A percentile compares a stretch with the other conserved stretches of the same genome.
phyloP scores from a whole-genome alignment of 257 asterid genomes.

The Solanum piurae region DNA sequence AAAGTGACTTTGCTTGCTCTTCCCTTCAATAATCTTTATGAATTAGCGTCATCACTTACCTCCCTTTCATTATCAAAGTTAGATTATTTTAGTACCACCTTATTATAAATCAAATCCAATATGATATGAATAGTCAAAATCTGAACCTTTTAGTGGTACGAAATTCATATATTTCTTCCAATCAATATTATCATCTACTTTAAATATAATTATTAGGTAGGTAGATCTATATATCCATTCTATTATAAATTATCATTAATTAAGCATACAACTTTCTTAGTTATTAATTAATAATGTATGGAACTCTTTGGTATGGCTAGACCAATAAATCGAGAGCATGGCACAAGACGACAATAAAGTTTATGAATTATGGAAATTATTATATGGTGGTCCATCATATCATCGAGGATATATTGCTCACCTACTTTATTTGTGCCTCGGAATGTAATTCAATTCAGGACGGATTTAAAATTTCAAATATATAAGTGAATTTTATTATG shows the following conservation, averaged over 20 bases:
- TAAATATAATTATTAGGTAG: neutral
- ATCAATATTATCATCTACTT: neutral
- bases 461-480: no score
- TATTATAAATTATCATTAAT: neutral
- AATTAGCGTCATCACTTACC: neutral
- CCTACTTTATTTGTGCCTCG: neutral
- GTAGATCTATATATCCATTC: neutral
- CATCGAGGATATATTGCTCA: neutral
- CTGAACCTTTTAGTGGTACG: neutral
- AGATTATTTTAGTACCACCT: neutral
- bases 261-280: neutral
- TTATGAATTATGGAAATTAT: neutral
- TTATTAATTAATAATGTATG: neutral
- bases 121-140: neutral
- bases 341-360: neutral
- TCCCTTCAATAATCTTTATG: neutral
- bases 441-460: no score
- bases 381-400: neutral
- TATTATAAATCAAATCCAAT: neutral
- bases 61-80: neutral
- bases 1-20: neutral
- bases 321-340: neutral
- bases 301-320: neutral
- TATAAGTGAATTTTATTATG: no score
- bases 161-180: neutral